These are phyloP conservation scores for Colletotrichum ledebouriae DNA, from an alignment of 2,329 filamentous ascomycete genomes.

Conservation along the genomic window DNA sequence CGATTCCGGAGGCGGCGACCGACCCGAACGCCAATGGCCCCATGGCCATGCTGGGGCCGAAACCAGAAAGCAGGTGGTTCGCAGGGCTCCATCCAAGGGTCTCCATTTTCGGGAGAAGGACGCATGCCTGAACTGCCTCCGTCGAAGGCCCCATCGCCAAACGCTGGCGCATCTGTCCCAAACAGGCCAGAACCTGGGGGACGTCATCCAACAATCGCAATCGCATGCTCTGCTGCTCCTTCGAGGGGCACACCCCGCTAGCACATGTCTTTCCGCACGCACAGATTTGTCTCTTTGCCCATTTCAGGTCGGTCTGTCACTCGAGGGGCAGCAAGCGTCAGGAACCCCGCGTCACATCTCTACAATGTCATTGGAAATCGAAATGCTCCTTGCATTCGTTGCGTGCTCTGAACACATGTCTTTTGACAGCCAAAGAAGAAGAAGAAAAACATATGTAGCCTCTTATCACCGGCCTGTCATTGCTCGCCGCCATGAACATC, in stretches of 20 bases:
- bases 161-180: slow-evolving; percentile 32
- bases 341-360: slow-evolving; percentile 18
- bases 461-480: slow-evolving; percentile 29
- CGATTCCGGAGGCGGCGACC: slow-evolving; percentile 42
- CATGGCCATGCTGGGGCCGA: slow-evolving; percentile 10
- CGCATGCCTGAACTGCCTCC: slow-evolving; percentile 35
- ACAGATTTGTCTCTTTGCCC: slow-evolving; percentile 21
- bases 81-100: slow-evolving; percentile 25
- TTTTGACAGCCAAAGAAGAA: no score
- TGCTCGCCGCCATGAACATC: slow-evolving; percentile 19
- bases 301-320: slow-evolving; percentile 13
- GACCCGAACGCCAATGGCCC: slow-evolving; percentile 18
- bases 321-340: neutral
- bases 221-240: slow-evolving; percentile 26
- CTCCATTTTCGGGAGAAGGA: slow-evolving; percentile 36
- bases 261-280: slow-evolving; percentile 38
- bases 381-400: slow-evolving; percentile 29
- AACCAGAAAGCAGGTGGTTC: slow-evolving; percentile 3
- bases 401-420: slow-evolving; percentile 9
- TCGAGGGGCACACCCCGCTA: slow-evolving; percentile 28
- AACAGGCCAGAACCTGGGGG: slow-evolving; percentile 36
- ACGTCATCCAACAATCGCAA: slow-evolving; percentile 40
- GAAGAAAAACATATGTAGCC: neutral
- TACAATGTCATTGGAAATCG: slow-evolving; percentile 29
- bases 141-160: slow-evolving; percentile 17